Base-by-base conservation (phyloP, 805 yeast species). In the Hyphopichia homilentoma region DNA sequence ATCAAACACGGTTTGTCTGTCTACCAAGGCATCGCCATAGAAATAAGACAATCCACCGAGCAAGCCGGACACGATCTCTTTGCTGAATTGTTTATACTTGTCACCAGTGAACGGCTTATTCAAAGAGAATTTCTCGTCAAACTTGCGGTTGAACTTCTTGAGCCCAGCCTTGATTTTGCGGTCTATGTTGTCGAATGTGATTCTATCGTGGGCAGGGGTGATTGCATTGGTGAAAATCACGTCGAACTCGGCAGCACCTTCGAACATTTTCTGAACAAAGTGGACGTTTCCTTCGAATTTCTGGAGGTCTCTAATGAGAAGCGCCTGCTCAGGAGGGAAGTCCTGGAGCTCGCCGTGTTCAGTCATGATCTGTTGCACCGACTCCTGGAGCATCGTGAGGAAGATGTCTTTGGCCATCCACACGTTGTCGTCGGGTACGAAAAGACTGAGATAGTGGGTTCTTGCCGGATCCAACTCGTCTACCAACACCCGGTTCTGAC, bases 1-100 rank as follows among this genome's bases (percentile, higher is more conserved):
- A 43, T 81, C 86, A 21, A 80, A 64, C 4, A 68, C 65, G 1
- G 86, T 77, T 4, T 70, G 68, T 44, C 95, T 66, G 52, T 89
- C 96, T 16, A 93, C 93, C 30, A 83, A 50, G 31, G 82, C 84
- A 32, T 79, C 83, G 21, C 98, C 97, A 48, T 84, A 69, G 48
- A 84, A 84, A 57, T 87, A 88, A 2, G 95, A 85, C 32, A 93
- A 72, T 9, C 97, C 97, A 14, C 97, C 98, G 35, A 85, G 53
- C 27, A 93, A 65, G 35, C 89, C 90, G 0, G 97, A 83, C 7
- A 90, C 50, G 25, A 87, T 65, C 45, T 85, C 89, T 45, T 84
- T 70, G 1, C 88, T 95, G 61, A 93, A 89, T 6, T 45, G 43
- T 18, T 54, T 48, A 45, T 79, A 68, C 26, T 47, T 47, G 35